A percentile compares a stretch with the other conserved stretches of the same genome.
Evolutionary conservation across 2,329 filamentous ascomycete species (phyloP).

Genomic region (Beauveria pseudobassiana): DNA sequence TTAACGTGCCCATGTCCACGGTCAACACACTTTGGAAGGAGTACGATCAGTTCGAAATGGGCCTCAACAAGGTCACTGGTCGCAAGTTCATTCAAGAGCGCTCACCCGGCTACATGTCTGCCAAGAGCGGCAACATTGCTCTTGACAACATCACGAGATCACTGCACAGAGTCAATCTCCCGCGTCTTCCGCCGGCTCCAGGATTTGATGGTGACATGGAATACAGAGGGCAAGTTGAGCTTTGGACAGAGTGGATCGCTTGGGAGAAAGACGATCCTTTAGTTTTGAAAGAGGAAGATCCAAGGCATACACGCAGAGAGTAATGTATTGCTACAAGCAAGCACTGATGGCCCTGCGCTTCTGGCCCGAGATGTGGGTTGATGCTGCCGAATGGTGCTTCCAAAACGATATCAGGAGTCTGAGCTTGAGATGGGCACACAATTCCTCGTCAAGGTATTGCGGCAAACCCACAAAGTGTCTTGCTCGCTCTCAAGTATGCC

Average conservation of each 20-base stretch:
- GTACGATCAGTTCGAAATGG: slow-evolving; percentile 94
- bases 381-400: slow-evolving; percentile 89
- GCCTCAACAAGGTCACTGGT: slow-evolving; percentile 84
- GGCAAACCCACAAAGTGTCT: slow-evolving; percentile 88
- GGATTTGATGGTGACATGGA: slow-evolving; percentile 85
- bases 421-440: slow-evolving; percentile 57
- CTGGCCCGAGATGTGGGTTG: slow-evolving; percentile 93
- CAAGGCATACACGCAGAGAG: slow-evolving; percentile 64
- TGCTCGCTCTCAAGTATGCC: slow-evolving; percentile 82
- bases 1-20: slow-evolving; percentile 76
- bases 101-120: slow-evolving; percentile 92
- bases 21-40: slow-evolving; percentile 91
- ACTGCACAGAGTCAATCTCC: slow-evolving; percentile 68
- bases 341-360: slow-evolving; percentile 89
- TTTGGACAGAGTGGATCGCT: slow-evolving; percentile 90
- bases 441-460: slow-evolving; percentile 76
- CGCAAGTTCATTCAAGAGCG: slow-evolving; percentile 92
- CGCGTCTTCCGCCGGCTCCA: slow-evolving; percentile 71
- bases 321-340: slow-evolving; percentile 89
- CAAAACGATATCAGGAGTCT: slow-evolving; percentile 62
- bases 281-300: slow-evolving; percentile 76
- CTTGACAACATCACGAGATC: slow-evolving; percentile 81
- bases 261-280: slow-evolving; percentile 95
- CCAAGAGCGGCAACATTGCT: slow-evolving; percentile 80
- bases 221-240: slow-evolving; percentile 72